A percentile compares a stretch with the other conserved stretches of the same genome.
Conservation (phyloP, 192 early-diverging fungal species). For the Pilaira anomala region DNA sequence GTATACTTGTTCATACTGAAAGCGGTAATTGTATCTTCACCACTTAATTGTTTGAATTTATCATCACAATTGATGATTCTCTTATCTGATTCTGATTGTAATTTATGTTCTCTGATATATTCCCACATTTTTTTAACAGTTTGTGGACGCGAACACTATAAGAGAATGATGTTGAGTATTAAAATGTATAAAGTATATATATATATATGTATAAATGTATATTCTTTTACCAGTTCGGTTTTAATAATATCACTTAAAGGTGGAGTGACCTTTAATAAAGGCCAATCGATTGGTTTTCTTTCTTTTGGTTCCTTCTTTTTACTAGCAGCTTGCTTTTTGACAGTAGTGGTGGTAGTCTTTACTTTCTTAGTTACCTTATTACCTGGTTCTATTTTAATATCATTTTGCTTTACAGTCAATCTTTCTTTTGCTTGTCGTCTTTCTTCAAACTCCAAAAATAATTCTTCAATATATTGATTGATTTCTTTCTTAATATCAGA, state of each 20-base stretch:
- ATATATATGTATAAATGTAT: not conserved
- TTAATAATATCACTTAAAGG: slow-evolving; percentile 11
- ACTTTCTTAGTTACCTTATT: not conserved
- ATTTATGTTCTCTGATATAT: slow-evolving; percentile 46
- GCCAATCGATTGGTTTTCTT: not conserved
- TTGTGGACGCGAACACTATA: slow-evolving; percentile 40
- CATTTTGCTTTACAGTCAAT: not conserved
- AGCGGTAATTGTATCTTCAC: slow-evolving; percentile 38
- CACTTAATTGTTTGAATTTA: slow-evolving; percentile 40
- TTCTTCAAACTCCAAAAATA: not conserved
- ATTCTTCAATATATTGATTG: not conserved
- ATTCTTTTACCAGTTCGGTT: not conserved
- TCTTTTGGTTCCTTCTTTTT: slow-evolving; percentile 5
- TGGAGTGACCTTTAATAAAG: not conserved
- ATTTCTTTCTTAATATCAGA: not conserved
- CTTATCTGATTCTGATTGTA: slow-evolving; percentile 46
- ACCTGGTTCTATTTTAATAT: not conserved
- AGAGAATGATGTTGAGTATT: not conserved
- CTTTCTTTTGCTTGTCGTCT: not conserved
- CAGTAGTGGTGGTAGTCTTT: not conserved
- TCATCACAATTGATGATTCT: slow-evolving; percentile 45
- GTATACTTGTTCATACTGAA: slow-evolving; percentile 53
- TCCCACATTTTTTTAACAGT: slow-evolving; percentile 57
- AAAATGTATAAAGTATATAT: not conserved
- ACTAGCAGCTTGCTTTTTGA: no score